A percentile compares a stretch with the other conserved stretches of the same genome.
These are phyloP conservation scores for Rhodomyrtus psidioides DNA, from an alignment of 441 rosid genomes.

Conservation along the genomic window DNA sequence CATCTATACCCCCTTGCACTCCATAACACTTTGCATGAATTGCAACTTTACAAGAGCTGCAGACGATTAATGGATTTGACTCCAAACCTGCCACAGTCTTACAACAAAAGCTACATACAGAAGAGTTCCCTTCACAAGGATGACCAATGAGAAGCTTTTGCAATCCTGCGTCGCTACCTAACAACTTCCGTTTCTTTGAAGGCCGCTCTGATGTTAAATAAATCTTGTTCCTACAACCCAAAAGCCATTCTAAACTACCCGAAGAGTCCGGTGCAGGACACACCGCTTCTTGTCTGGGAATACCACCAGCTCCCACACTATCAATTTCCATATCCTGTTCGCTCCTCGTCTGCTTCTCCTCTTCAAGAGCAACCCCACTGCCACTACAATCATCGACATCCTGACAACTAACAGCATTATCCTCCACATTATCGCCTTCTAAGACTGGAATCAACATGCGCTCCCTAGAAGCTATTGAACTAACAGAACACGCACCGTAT, in stretches of 20 bases:
- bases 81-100: constrained; percentile 28
- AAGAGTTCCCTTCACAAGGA: constrained; percentile 53
- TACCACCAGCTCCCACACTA: constrained; percentile 13
- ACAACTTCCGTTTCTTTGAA: constrained; percentile 77
- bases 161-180: constrained; percentile 78
- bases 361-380: constrained; percentile 5
- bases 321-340: constrained; percentile 38
- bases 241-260: constrained; percentile 72
- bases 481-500: constrained; percentile 30
- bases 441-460: constrained; percentile 40
- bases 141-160: constrained; percentile 53
- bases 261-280: constrained; percentile 23
- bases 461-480: constrained; percentile 32
- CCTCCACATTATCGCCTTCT: constrained; percentile 16
- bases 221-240: constrained; percentile 71
- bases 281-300: constrained; percentile 11
- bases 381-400: constrained; percentile 11
- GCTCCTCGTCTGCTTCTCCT: constrained; percentile 14
- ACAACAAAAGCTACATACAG: constrained; percentile 77
- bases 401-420: constrained; percentile 8
- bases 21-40: constrained; percentile 88
- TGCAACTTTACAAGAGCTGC: constrained; percentile 72
- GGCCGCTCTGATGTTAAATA: constrained; percentile 84
- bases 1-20: constrained; percentile 39
- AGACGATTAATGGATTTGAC: constrained; percentile 45